Conservation (phyloP, 1,139 yeast genomes). For the Sugiyamaella castrensis region DNA sequence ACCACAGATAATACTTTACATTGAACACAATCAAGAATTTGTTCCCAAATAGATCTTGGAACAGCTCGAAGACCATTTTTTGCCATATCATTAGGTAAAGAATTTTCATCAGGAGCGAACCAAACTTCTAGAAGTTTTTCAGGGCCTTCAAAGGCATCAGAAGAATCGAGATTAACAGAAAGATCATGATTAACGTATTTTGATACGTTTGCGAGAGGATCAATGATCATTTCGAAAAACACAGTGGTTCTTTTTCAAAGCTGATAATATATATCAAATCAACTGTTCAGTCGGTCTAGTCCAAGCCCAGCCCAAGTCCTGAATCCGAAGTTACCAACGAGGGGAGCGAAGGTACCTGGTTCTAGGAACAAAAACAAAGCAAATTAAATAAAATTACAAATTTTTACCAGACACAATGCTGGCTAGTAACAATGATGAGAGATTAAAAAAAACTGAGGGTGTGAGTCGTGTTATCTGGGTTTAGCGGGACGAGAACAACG, state of each 20-base stretch:
- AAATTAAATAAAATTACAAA: no score
- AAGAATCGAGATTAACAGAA: slow-evolving; percentile 77
- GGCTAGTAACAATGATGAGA: not conserved
- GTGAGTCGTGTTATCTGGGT: slow-evolving; percentile 41
- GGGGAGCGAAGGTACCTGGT: slow-evolving; percentile 7
- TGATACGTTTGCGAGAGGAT: slow-evolving; percentile 19
- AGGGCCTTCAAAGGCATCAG: slow-evolving; percentile 95
- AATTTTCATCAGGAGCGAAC: slow-evolving; percentile 57
- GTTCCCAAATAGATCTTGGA: slow-evolving; percentile 65
- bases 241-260: no score
- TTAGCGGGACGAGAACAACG: slow-evolving; percentile 42
- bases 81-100: slow-evolving; percentile 36
- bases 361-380: no score
- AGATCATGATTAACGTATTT: slow-evolving; percentile 68
- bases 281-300: no score
- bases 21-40: slow-evolving; percentile 72
- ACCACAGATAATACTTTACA: slow-evolving; percentile 87
- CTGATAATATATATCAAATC: no score
- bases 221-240: slow-evolving; percentile 26
- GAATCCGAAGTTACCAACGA: not conserved
- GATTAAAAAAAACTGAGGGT: slow-evolving; percentile 37
- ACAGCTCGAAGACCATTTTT: slow-evolving; percentile 54
- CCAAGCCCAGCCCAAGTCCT: no score
- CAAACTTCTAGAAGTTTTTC: slow-evolving; percentile 90
- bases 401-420: slow-evolving; percentile 6